A percentile compares a stretch with the other conserved stretches of the same genome.
Conservation (phyloP, 495 filamentous ascomycete genomes). For the Bacidia rubella region DNA sequence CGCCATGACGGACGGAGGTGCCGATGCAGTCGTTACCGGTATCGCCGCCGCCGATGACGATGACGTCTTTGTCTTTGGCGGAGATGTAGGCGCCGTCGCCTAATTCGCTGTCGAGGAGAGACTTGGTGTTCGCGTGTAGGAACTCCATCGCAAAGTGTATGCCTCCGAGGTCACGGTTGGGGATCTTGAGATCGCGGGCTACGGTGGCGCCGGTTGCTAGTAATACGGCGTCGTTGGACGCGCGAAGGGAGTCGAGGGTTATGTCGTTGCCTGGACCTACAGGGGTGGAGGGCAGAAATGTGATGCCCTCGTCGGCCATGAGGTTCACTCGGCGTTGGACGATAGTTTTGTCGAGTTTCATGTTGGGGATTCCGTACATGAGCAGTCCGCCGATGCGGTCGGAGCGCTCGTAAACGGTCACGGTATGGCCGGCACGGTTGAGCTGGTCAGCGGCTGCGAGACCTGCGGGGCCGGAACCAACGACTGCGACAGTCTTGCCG, state of each 20-base stretch:
- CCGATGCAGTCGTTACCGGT: slow-evolving; percentile 99
- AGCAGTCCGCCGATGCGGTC: slow-evolving; percentile 88
- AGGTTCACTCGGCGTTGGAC: slow-evolving; percentile 94
- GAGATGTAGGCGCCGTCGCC: slow-evolving; percentile 79
- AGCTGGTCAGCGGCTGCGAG: slow-evolving; percentile 89
- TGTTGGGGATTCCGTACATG: slow-evolving; percentile 99
- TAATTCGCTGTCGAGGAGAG: slow-evolving; percentile 84
- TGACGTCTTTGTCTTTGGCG: slow-evolving; percentile 90
- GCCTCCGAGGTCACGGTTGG: slow-evolving; percentile 78
- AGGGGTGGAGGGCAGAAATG: slow-evolving; percentile 62
- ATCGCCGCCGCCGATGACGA: slow-evolving; percentile 97
- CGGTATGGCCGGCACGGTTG: slow-evolving; percentile 80
- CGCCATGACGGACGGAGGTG: slow-evolving; percentile 93
- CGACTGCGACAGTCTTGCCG: slow-evolving; percentile 82
- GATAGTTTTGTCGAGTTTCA: slow-evolving; percentile 99
- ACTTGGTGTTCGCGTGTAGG: slow-evolving; percentile 97
- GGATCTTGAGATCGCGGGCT: slow-evolving; percentile 87
- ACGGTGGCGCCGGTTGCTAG: slow-evolving; percentile 97
- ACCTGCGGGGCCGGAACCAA: slow-evolving; percentile 90
- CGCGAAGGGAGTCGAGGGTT: slow-evolving; percentile 61
- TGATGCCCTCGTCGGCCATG: slow-evolving; percentile 84
- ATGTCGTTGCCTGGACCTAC: slow-evolving; percentile 66
- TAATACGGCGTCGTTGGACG: slow-evolving; percentile 71
- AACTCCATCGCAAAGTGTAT: slow-evolving; percentile 99
- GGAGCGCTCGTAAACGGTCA: slow-evolving; percentile 92